Evolutionary conservation across 1,139 yeast genomes (phyloP).

Genomic region (Geotrichum europaeum): DNA sequence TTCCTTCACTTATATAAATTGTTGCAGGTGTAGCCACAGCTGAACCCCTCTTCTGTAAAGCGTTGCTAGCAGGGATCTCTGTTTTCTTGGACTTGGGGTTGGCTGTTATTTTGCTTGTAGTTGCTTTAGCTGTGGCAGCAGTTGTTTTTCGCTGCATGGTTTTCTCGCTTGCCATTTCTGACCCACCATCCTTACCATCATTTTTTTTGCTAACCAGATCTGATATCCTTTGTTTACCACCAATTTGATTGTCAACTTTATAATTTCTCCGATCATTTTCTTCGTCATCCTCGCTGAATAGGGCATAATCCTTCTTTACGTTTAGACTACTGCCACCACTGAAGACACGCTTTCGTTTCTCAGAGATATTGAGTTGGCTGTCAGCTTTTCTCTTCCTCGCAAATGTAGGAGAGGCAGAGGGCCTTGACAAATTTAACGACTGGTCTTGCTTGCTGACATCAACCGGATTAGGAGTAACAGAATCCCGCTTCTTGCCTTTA

Average conservation of each 20-base stretch:
- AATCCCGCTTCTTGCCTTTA: background rate
- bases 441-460: background rate
- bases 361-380: background rate
- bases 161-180: background rate
- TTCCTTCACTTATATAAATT: background rate
- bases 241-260: background rate
- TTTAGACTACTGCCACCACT: background rate
- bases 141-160: background rate
- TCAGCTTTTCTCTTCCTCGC: background rate
- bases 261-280: background rate
- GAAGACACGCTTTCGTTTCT: background rate
- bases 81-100: background rate
- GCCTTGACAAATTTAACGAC: background rate
- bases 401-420: background rate
- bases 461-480: background rate
- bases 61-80: background rate
- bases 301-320: background rate
- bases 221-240: background rate
- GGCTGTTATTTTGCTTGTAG: background rate
- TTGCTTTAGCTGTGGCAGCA: background rate
- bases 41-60: background rate
- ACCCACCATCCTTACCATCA: background rate
- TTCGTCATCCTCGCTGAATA: background rate
- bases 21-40: background rate
- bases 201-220: background rate